These are phyloP conservation scores for Mucor saturninus DNA, from an alignment of 371 early-diverging fungal genomes.

Conservation along the genomic window DNA sequence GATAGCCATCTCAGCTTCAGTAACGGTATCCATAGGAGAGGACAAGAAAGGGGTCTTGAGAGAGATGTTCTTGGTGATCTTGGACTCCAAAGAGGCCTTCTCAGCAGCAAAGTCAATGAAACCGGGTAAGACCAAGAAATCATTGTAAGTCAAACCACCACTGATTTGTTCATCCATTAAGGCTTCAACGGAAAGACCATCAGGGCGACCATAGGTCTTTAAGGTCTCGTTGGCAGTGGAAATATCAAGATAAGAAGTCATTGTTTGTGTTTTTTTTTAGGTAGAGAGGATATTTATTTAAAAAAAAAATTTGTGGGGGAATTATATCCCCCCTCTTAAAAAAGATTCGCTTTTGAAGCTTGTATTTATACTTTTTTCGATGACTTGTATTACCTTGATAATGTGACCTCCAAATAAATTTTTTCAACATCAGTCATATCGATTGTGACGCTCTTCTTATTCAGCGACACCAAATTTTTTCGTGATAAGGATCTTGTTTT, in stretches of 20 bases:
- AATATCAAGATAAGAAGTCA: slow-evolving; percentile 29
- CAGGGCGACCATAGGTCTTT: slow-evolving; percentile 53
- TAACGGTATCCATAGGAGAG: slow-evolving; percentile 98
- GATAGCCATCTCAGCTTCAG: slow-evolving; percentile 96
- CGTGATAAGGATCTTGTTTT: slow-evolving; percentile 4
- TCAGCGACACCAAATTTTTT: slow-evolving; percentile 1
- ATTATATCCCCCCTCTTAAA: slow-evolving; percentile 34
- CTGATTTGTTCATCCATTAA: slow-evolving; percentile 72
- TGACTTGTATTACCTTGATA: neutral
- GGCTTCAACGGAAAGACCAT: slow-evolving; percentile 80
- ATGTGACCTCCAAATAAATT: slow-evolving; percentile 7
- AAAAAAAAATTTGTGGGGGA: slow-evolving; percentile 24
- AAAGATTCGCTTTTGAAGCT: neutral
- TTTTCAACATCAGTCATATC: neutral
- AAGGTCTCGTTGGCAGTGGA: slow-evolving; percentile 27
- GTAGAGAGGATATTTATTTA: slow-evolving; percentile 17
- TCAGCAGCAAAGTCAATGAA: slow-evolving; percentile 92
- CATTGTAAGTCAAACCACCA: slow-evolving; percentile 97
- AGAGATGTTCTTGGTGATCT: slow-evolving; percentile 84
- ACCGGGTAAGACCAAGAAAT: slow-evolving; percentile 95
- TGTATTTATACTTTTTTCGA: slow-evolving; percentile 24
- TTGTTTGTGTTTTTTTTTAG: slow-evolving; percentile 5
- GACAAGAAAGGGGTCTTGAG: slow-evolving; percentile 93
- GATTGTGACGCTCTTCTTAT: slow-evolving; percentile 6
- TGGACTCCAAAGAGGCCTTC: slow-evolving; percentile 75